These are phyloP conservation scores for Sonneratia alba DNA, from an alignment of 345 rosid species.

Conservation along the genomic window DNA sequence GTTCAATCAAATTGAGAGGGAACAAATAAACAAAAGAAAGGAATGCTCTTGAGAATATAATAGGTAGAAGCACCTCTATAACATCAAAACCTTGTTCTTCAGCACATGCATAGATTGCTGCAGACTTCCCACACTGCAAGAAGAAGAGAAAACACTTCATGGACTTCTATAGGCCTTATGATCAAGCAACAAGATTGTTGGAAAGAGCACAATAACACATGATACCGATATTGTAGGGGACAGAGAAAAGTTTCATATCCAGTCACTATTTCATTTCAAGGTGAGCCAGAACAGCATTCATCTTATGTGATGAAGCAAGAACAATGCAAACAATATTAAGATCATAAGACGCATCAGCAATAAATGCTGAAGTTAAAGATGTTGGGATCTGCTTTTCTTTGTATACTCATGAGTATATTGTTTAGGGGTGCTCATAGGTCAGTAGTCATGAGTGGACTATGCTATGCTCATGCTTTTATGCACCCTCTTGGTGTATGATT, in stretches of 20 bases:
- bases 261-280: background rate
- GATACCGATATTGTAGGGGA: background rate
- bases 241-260: background rate
- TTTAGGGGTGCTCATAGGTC: no score
- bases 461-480: no score
- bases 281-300: background rate
- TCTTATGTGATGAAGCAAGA: no score
- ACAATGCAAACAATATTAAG: no score
- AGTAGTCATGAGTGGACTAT: no score
- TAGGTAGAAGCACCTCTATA: slow-evolving; percentile 54
- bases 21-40: background rate
- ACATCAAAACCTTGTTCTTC: slow-evolving; percentile 82
- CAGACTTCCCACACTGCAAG: slow-evolving; percentile 90
- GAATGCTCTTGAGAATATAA: background rate
- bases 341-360: background rate
- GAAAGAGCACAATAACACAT: background rate
- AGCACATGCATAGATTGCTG: slow-evolving; percentile 88
- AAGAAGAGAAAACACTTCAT: slow-evolving; percentile 8
- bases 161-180: background rate
- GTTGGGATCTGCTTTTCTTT: no score
- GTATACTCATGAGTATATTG: no score
- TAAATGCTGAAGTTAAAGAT: no score
- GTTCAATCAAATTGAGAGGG: background rate
- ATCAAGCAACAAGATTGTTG: background rate
- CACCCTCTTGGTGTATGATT: no score